phyloP scores from a whole-genome alignment of 2,329 filamentous ascomycete species.

The Verticillium nonalfalfae region DNA sequence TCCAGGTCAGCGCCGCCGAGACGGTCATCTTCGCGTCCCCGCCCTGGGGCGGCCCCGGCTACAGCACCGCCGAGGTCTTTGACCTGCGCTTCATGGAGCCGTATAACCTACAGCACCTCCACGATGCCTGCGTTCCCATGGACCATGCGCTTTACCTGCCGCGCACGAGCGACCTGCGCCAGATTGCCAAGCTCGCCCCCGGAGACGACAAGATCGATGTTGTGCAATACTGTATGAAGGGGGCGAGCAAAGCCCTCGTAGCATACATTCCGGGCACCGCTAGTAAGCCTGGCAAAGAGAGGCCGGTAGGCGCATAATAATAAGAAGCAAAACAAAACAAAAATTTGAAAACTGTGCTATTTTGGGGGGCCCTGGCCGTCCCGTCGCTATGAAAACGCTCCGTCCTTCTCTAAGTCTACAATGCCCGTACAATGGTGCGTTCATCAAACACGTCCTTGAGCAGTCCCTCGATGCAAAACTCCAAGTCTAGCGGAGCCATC shows the following conservation, averaged over 20 bases:
- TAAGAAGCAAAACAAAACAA: background rate
- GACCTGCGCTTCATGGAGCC: slow-evolving; percentile 83
- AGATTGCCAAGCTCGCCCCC: slow-evolving; percentile 58
- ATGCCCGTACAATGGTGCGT: slow-evolving; percentile 56
- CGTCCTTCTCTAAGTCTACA: slow-evolving; percentile 25
- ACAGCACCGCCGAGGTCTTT: slow-evolving; percentile 62
- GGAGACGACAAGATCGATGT: slow-evolving; percentile 57
- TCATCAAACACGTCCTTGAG: slow-evolving; percentile 77
- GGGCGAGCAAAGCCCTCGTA: slow-evolving; percentile 78
- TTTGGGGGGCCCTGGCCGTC: background rate
- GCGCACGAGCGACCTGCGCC: slow-evolving; percentile 73
- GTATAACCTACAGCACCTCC: slow-evolving; percentile 63
- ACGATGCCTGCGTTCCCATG: slow-evolving; percentile 52
- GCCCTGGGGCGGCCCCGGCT: slow-evolving; percentile 54
- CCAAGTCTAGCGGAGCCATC: slow-evolving; percentile 64
- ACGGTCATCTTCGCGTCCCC: slow-evolving; percentile 52
- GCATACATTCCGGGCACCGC: slow-evolving; percentile 45
- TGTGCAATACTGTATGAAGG: slow-evolving; percentile 86
- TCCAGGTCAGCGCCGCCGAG: slow-evolving; percentile 31
- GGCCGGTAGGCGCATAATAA: too few relatives aligned
- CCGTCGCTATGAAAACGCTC: background rate
- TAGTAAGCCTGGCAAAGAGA: background rate
- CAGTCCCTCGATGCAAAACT: slow-evolving; percentile 56
- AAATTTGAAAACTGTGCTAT: background rate
- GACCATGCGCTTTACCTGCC: slow-evolving; percentile 75